Base-by-base conservation (phyloP, 2,329 filamentous ascomycete species). In the Escovopsis sp. region DNA sequence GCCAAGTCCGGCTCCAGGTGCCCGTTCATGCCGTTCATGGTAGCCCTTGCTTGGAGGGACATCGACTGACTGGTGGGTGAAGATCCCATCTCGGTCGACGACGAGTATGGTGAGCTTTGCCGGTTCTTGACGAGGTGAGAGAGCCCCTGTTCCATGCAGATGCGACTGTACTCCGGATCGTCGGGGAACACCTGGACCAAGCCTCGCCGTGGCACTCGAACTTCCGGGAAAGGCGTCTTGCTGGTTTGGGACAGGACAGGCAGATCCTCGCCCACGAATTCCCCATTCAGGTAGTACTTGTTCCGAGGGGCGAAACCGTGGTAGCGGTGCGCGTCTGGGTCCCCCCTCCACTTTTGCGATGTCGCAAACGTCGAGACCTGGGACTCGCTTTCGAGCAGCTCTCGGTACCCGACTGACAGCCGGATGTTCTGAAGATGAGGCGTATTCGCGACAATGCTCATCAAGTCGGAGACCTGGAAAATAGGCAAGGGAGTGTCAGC, bases 231-330 rank as follows among this genome's bases (percentile, higher is more conserved):
- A 3, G 76, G 73, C 10, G 65, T 66, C 43, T 60, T 66, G 60
- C 72, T 74, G 11, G 68, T 67, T 37, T 64, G 60, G 42, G 66
- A 62, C 26, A 62, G 55, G 28, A 62, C 63, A 0, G 72, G 67
- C 44, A 62, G 59, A 26, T 72, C 67, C 51, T 80, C 74, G 33
- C 63, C 63, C 10, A 74, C 61, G 30, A 76, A 54, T 8, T 60
- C 49, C 30, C 77, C 77, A 51, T 78, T 72, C 49, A 76, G 49
- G 49, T 72, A 81, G 52, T 75, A 72, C 53, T 73, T 77, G 49
- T 66, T 67, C 45, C 70, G 63, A 2, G 77, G 77, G 4, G 71
- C 70, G 52, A 75, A 77, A 4, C 65, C 65, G 36, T 68, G 60
- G 45, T 64, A 68, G n/a, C 66, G 66, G 42, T 65, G 64, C 1